These are phyloP conservation scores for Pseudomonodictys pantanalensis DNA, from an alignment of 495 filamentous ascomycete genomes.

Conservation along the genomic window DNA sequence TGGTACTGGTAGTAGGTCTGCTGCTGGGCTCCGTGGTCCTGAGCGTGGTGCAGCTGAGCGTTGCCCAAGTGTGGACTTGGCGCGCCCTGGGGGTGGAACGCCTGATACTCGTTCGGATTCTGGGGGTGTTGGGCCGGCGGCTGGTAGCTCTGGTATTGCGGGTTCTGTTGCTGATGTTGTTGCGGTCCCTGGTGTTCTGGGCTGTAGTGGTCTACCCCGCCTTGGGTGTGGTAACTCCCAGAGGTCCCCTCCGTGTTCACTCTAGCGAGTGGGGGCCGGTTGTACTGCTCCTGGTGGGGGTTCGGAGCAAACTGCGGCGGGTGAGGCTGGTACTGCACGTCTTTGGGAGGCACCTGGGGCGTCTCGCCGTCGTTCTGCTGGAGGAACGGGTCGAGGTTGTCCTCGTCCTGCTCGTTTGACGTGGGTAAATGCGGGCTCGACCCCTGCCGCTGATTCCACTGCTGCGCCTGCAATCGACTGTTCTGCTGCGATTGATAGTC, in stretches of 20 bases:
- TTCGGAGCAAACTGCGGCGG: constrained; percentile 24
- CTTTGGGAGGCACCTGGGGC: constrained; percentile 31
- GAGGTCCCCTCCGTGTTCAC: constrained; percentile 32
- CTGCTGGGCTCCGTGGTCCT: constrained; percentile 23
- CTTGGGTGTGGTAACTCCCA: constrained; percentile 32
- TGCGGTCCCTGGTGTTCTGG: constrained; percentile 28
- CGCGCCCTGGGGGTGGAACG: constrained; percentile 25
- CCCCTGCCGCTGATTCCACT: constrained; percentile 26
- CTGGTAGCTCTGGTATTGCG: constrained; percentile 30
- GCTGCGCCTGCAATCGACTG: constrained; percentile 17
- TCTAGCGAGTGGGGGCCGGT: constrained; percentile 35
- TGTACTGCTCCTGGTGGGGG: constrained; percentile 26
- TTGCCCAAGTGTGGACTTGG: constrained; percentile 20
- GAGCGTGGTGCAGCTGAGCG: constrained; percentile 22
- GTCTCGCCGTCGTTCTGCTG: constrained; percentile 26
- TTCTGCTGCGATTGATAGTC: constrained; percentile 13
- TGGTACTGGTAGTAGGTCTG: constrained; percentile 31
- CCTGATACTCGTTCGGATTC: constrained; percentile 30
- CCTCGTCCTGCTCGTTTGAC: constrained; percentile 34
- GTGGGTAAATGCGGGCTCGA: constrained; percentile 32
- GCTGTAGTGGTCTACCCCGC: constrained; percentile 35
- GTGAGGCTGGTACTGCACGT: constrained; percentile 23
- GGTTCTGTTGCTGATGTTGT: constrained; percentile 21
- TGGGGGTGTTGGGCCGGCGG: constrained; percentile 20
- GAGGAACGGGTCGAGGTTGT: constrained; percentile 35